Evolutionary conservation across 495 filamentous ascomycete species (phyloP).

Genomic region (Aspergillus cristatus): DNA sequence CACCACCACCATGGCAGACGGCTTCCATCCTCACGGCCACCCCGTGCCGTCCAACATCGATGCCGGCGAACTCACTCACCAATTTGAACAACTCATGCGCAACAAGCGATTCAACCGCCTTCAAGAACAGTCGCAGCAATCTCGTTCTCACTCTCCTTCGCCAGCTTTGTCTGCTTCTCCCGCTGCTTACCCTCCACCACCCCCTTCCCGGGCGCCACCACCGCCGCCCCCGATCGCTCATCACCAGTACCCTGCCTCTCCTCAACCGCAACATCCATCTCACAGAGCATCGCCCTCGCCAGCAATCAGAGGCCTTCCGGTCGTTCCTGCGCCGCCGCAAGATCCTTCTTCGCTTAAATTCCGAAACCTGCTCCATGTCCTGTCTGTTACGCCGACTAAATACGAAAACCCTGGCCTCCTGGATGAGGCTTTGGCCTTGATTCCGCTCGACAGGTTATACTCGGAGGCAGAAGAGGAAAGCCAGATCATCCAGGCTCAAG

Average conservation of each 20-base stretch:
- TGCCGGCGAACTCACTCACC: constrained; percentile 42
- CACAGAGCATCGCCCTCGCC: constrained; percentile 55
- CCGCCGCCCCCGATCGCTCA: constrained; percentile 25
- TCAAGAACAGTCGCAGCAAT: constrained; percentile 46
- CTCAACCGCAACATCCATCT: constrained; percentile 15
- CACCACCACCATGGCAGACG: constrained; percentile 32
- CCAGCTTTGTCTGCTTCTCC: constrained; percentile 25
- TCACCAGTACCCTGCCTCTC: no score
- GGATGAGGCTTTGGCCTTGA: constrained; percentile 78
- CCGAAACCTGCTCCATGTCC: constrained; percentile 66
- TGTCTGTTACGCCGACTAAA: constrained; percentile 77
- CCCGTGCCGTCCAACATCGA: constrained; percentile 28
- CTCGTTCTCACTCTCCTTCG: constrained; percentile 40
- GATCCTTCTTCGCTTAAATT: constrained; percentile 72
- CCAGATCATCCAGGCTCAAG: constrained; percentile 76
- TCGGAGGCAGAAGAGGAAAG: constrained; percentile 88
- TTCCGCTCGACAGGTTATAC: constrained; percentile 90
- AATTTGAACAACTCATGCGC: constrained; percentile 71
- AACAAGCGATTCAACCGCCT: constrained; percentile 72
- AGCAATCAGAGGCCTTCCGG: constrained; percentile 59
- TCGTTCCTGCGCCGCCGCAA: constrained; percentile 68
- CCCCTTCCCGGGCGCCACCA: constrained; percentile 33
- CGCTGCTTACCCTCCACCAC: constrained; percentile 24
- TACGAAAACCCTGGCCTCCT: constrained; percentile 96
- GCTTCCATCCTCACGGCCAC: constrained; percentile 20